phyloP scores from a whole-genome alignment of 2,329 filamentous ascomycete species.

The Aspergillus quadrilineatus region DNA sequence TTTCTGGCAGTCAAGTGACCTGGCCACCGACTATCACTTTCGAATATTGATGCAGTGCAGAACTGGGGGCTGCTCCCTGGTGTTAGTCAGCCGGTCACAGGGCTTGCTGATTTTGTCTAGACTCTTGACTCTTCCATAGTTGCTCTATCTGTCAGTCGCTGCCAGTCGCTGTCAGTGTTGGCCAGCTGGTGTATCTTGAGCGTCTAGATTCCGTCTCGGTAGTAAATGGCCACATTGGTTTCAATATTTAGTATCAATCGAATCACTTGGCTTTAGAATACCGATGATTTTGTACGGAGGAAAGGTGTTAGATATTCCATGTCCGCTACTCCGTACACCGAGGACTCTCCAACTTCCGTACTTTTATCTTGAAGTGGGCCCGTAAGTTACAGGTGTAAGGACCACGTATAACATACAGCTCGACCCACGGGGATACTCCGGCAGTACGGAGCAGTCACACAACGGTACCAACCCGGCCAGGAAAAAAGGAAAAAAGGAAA shows the following conservation, averaged over 20 bases:
- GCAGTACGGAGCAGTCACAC: conserved; percentile 19
- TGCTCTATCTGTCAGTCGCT: not conserved
- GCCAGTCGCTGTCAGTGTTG: not conserved
- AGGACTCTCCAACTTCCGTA: conserved; percentile 18
- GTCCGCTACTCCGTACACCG: not conserved
- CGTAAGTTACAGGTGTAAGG: conserved; percentile 28
- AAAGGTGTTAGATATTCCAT: not conserved
- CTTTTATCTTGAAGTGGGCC: conserved; percentile 24
- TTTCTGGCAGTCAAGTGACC: conserved; percentile 25
- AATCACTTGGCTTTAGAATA: too few species aligned
- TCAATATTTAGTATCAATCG: too few species aligned
- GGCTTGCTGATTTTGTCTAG: conserved; percentile 27
- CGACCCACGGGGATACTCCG: conserved; percentile 28
- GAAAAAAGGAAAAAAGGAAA: conserved; percentile 14
- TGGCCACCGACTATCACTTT: conserved; percentile 10
- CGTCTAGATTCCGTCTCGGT: too few species aligned
- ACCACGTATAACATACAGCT: conserved; percentile 23
- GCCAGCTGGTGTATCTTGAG: too few species aligned
- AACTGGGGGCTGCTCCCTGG: not conserved
- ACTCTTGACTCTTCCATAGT: conserved; percentile 4
- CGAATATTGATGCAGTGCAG: conserved; percentile 3
- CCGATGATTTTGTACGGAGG: too few species aligned
- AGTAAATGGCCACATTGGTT: too few species aligned
- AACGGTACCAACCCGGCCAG: conserved; percentile 9
- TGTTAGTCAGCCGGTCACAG: conserved; percentile 29